These are phyloP conservation scores for Wickerhamiella cacticola DNA, from an alignment of 805 yeast species.

Conservation along the genomic window DNA sequence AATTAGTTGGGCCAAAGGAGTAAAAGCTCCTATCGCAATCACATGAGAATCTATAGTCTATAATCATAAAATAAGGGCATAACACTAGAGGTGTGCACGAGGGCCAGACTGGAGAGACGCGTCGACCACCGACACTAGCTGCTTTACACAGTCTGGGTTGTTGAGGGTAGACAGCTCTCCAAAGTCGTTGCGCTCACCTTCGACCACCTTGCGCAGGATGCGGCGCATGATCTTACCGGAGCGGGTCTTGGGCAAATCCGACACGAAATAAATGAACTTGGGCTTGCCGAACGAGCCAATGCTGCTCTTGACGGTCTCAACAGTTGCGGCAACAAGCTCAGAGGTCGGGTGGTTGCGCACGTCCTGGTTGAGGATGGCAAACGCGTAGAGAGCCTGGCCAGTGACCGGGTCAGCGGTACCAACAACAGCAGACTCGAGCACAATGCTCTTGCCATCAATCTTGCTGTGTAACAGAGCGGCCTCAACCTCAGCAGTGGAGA, in stretches of 20 bases:
- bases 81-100: conserved; percentile 3
- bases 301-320: conserved; percentile 67
- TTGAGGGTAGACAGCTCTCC: conserved; percentile 78
- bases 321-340: conserved; percentile 42
- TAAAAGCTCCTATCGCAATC: too few relatives aligned
- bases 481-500: conserved; percentile 83
- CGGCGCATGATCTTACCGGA: conserved; percentile 94
- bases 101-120: conserved; percentile 6
- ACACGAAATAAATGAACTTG: conserved; percentile 60
- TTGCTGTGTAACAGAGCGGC: conserved; percentile 41
- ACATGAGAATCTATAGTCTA: neutral
- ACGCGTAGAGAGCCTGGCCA: conserved; percentile 78
- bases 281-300: conserved; percentile 85
- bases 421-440: conserved; percentile 68
- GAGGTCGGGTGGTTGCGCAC: neutral
- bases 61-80: neutral
- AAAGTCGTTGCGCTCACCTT: conserved; percentile 74
- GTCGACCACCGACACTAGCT: conserved; percentile 53
- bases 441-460: conserved; percentile 52
- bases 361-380: conserved; percentile 53
- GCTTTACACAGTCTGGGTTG: conserved; percentile 67
- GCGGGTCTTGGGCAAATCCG: conserved; percentile 85
- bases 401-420: conserved; percentile 75
- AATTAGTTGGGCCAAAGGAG: too few relatives aligned
- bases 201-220: conserved; percentile 71